Percentiles rank a stretch among this genome's conserved stretches.
phyloP scores from a whole-genome alignment of 2,329 filamentous ascomycete genomes.

The Xylaria sp. region DNA sequence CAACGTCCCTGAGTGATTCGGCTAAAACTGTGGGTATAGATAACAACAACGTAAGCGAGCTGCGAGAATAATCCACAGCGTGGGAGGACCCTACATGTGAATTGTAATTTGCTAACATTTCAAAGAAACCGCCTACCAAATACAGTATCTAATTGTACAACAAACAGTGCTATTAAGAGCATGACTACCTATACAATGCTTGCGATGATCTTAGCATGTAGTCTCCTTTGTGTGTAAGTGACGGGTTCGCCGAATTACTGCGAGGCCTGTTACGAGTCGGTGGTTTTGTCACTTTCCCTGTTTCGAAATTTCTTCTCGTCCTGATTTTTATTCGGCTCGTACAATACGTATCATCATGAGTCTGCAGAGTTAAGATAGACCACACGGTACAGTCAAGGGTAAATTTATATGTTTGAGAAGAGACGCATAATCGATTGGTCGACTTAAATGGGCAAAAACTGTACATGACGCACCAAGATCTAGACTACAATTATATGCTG shows the following conservation, averaged over 20 bases:
- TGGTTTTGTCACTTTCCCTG: background rate
- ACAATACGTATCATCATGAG: background rate
- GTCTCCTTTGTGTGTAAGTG: background rate
- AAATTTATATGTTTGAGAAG: conserved; percentile 3
- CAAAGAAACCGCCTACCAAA: background rate
- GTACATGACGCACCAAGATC: background rate
- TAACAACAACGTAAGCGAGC: conserved; percentile 12
- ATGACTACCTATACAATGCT: background rate
- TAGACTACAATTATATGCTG: background rate
- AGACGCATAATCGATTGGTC: background rate
- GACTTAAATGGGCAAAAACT: background rate
- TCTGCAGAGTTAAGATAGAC: background rate
- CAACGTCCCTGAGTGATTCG: conserved; percentile 8
- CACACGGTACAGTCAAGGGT: background rate
- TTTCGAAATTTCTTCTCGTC: background rate
- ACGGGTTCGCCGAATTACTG: background rate
- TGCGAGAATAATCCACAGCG: conserved; percentile 16
- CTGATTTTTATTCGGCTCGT: background rate
- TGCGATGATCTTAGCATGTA: conserved; percentile 2
- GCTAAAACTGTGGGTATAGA: conserved; percentile 9
- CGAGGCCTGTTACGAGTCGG: background rate
- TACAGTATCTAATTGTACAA: conserved; percentile 7
- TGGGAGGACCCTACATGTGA: conserved; percentile 15
- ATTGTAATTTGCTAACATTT: background rate
- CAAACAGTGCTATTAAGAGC: background rate